Base-by-base conservation (phyloP, 768 basidiomycete species). In the Lactifluus rugatus region DNA sequence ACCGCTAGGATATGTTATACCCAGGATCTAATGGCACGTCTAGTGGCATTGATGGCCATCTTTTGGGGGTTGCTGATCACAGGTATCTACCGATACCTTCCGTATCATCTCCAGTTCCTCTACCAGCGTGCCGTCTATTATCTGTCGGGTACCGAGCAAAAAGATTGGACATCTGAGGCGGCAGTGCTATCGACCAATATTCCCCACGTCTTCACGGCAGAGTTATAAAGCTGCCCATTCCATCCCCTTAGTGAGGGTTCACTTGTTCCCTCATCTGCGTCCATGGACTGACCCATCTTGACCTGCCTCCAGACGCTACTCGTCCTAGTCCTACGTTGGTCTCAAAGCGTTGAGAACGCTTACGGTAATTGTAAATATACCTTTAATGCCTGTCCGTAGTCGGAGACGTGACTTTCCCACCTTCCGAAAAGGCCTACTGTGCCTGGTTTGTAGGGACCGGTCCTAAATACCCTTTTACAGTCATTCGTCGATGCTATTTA, bases 101-200 rank as follows among this genome's bases (percentile, higher is more conserved):
- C 85, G 4, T 71, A 74, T 25, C 81, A 85, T 60, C 62, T 85
- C 46, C 66, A 72, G 53, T 75, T 78, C 62, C 72, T 87, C 64
- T 73, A 74, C 57, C 70, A 71, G 16, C 76, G 85, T 21, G 75
- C 78, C 42, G 71, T 76, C 51, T 87, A 84, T 73, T 87, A 87
- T 69, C 69, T 86, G 11, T 78, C 78, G 67, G 85, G 84, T 3
- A 71, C 76, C 50, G 79, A 79, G 57, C 52, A 54, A 9, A 49
- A 49, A 21, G 59, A 56, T 6, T 60, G 59, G 59, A 14, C 37
- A 13, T 47, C 61, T 34, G 59, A 23, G 21, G 52, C 34, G 5
- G 31, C 59, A 14, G 6, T 60, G 19, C 36, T 60, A 32, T 51
- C 48, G 7, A 31, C 19, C 44, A 59, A 49, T n/a, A 8, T 48